These are phyloP conservation scores for Aureobasidium sp. DNA, from an alignment of 2,329 filamentous ascomycete genomes.

Conservation along the genomic window DNA sequence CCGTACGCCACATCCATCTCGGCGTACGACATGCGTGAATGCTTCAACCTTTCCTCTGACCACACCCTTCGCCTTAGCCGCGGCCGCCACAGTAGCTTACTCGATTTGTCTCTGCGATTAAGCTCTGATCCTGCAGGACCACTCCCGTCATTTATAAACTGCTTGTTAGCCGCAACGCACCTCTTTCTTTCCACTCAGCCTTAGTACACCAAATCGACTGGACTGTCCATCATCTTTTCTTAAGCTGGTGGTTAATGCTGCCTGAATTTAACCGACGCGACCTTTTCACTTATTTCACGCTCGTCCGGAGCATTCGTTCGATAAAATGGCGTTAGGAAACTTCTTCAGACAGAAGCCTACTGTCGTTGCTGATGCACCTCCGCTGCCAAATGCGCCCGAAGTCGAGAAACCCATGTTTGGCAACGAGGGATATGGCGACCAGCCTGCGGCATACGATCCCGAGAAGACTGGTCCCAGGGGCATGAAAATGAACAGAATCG, in stretches of 20 bases:
- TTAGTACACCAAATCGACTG: constrained; percentile 3
- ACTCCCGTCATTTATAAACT: constrained; percentile 1
- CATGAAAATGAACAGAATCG: constrained; percentile 37
- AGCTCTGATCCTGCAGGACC: constrained; percentile 2
- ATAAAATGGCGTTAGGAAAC: constrained; percentile 46
- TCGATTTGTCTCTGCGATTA: not conserved
- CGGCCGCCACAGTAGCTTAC: not conserved
- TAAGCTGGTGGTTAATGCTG: constrained; percentile 32
- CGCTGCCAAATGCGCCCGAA: constrained; percentile 15
- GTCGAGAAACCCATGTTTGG: constrained; percentile 18
- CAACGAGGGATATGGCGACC: constrained; percentile 23
- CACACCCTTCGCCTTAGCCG: constrained; percentile 6
- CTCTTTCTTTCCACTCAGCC: not conserved
- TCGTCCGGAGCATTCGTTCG: constrained; percentile 39
- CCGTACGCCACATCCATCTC: not conserved
- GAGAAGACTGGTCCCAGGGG: constrained; percentile 28
- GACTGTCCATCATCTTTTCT: not conserved
- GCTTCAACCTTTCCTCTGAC: not conserved
- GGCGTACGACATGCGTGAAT: not conserved
- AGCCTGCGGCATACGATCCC: constrained; percentile 20
- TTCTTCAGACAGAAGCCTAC: constrained; percentile 12
- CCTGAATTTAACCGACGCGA: constrained; percentile 26
- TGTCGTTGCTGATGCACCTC: constrained; percentile 15
- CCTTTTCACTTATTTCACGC: constrained; percentile 33
- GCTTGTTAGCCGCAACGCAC: not conserved